These are phyloP conservation scores for Isatis tinctoria DNA, from an alignment of 345 rosid species.

Conservation along the genomic window DNA sequence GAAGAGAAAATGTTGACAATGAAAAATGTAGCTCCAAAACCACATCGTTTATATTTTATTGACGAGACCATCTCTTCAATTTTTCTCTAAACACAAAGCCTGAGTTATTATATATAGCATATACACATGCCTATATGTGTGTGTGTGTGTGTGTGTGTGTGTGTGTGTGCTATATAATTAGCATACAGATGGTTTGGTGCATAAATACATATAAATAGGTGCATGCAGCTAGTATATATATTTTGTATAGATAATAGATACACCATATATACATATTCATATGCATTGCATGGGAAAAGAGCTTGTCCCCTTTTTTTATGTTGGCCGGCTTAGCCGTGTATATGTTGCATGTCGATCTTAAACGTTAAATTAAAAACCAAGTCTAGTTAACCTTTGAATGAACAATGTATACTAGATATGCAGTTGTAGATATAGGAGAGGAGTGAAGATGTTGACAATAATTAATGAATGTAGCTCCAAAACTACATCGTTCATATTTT, in stretches of 20 bases:
- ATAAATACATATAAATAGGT: background rate
- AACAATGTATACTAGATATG: too few species aligned
- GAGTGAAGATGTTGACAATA: too few species aligned
- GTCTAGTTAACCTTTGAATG: background rate
- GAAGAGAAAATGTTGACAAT: conserved; percentile 11
- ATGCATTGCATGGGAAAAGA: conserved; percentile 15
- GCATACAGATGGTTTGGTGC: background rate
- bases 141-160: too few species aligned
- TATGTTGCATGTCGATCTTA: background rate
- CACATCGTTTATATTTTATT: conserved; percentile 10
- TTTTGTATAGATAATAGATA: background rate
- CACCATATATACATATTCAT: background rate
- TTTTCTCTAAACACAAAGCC: background rate
- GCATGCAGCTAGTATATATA: background rate
- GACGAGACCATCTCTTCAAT: conserved; percentile 14
- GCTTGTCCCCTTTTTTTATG: background rate
- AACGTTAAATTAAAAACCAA: background rate
- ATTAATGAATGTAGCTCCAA: too few species aligned
- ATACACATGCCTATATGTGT: conserved; percentile 3
- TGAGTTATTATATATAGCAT: background rate
- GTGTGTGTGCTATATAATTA: too few species aligned
- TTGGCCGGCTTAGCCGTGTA: background rate
- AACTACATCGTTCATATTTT: too few species aligned
- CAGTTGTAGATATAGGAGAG: too few species aligned
- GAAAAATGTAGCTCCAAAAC: conserved; percentile 19